A percentile compares a stretch with the other conserved stretches of the same genome.
These are phyloP conservation scores for Cercophora scortea DNA, from an alignment of 495 filamentous ascomycete species.

Conservation along the genomic window DNA sequence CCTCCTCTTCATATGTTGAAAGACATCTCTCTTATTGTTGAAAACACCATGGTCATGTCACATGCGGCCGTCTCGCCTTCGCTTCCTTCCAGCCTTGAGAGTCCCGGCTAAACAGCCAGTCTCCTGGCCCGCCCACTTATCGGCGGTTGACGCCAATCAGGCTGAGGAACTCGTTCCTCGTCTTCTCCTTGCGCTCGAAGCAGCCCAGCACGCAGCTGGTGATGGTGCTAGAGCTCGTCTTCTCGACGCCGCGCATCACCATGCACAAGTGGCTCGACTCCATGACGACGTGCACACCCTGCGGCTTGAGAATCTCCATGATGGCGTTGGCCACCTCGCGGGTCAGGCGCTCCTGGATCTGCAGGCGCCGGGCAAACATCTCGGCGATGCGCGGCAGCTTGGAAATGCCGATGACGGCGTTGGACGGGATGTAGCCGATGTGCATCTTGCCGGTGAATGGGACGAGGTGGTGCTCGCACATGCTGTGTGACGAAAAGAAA, in stretches of 20 bases:
- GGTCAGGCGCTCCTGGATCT: constrained; percentile 92
- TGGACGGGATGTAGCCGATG: constrained; percentile 90
- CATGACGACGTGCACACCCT: constrained; percentile 94
- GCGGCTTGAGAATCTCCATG: constrained; percentile 86
- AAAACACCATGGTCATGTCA: too few species aligned
- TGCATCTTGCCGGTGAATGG: constrained; percentile 99
- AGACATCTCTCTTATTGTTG: constrained; percentile 9
- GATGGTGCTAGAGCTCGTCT: constrained; percentile 77
- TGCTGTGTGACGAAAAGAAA: constrained; percentile 29
- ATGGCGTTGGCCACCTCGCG: constrained; percentile 94
- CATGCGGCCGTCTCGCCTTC: background rate
- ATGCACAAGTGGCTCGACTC: constrained; percentile 97
- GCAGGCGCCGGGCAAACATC: constrained; percentile 88
- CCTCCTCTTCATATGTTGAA: background rate
- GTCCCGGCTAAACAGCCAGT: too few species aligned
- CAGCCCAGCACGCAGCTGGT: constrained; percentile 95
- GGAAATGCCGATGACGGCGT: constrained; percentile 84
- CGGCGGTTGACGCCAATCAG: constrained; percentile 54
- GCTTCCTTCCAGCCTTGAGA: background rate
- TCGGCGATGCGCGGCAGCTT: constrained; percentile 94
- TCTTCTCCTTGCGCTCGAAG: constrained; percentile 87
- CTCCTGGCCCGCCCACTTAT: background rate
- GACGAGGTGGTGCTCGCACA: constrained; percentile 97
- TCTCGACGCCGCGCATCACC: constrained; percentile 93
- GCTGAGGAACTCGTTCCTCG: constrained; percentile 86